phyloP scores from a whole-genome alignment of 2,329 filamentous ascomycete genomes.

The Penicillium sp. region DNA sequence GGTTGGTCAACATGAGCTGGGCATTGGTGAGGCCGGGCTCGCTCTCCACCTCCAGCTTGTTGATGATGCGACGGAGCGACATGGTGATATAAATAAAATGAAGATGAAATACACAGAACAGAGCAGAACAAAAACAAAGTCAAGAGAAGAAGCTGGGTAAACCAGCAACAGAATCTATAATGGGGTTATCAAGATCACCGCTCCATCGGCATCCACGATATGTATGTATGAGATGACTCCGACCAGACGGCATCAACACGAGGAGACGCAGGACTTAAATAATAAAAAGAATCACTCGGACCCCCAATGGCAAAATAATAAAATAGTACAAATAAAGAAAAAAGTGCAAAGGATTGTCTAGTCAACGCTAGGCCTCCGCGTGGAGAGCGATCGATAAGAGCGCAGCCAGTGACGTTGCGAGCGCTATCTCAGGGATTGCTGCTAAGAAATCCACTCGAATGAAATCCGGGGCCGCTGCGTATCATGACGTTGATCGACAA shows the following conservation, averaged over 20 bases:
- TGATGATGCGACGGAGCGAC: constrained; percentile 24
- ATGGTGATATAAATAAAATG: neutral
- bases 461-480: constrained; percentile 3
- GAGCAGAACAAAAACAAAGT: neutral
- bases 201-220: neutral
- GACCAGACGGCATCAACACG: no score
- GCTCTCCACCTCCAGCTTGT: constrained; percentile 66
- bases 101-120: neutral
- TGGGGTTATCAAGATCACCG: no score
- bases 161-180: no score
- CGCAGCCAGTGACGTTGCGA: neutral
- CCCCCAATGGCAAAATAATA: neutral
- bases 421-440: constrained; percentile 7
- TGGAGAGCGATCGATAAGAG: neutral
- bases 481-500: constrained; percentile 11
- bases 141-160: no score
- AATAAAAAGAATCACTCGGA: neutral
- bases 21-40: constrained; percentile 73
- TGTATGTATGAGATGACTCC: neutral
- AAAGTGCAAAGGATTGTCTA: neutral
- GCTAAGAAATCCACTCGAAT: no score
- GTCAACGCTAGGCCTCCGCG: neutral
- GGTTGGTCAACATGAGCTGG: constrained; percentile 83
- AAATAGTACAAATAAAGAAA: no score
- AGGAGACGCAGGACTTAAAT: neutral